Base-by-base conservation (phyloP, 1,139 yeast species). In the Candida sanyaensis region DNA sequence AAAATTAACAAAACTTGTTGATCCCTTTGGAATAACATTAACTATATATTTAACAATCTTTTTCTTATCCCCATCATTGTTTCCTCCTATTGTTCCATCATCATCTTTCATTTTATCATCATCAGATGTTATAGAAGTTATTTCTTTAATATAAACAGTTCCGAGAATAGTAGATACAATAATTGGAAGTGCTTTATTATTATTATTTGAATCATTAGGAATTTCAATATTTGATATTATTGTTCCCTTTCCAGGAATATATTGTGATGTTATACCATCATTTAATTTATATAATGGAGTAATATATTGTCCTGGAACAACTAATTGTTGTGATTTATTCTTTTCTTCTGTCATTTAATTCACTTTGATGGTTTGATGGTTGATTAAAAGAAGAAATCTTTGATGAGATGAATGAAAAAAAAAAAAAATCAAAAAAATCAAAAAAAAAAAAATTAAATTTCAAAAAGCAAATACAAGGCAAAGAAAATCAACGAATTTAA, bases 231-330 rank as follows among this genome's bases (percentile, higher is more conserved):
- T 58, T 12, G 72, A 59, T 4, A 72, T 55, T 3, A 68, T 65
- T 13, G 78, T 66, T 2, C 81, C 81, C 43, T 60, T 62, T 24
- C 80, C 77, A 2, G 77, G 63, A 9, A 64, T 50, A 52, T 61
- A 73, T 42, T 56, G 28, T 65, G 55, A 27, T 28, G 33, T 11
- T 7, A 47, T 53, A 9, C 58, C 54, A 23, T 61, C 65, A 26
- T 57, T 61, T n/a, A 60, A 54, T 48, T 67, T 66, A 53, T 63
- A 65, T 3, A 66, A 64, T 2, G 79, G 78, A 9, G 69, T 61
- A 37, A 76, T 63, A 54, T 74, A 75, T 52, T 90, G 96, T 1
- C 97, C 97, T 1, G 97, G 97, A 12, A 88, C 77, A 3, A 83
- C 91, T 41, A 45, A 17, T 17, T 17, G 11, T 10, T 13, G 21